Evolutionary conservation across 352 stramenopile genomes (phyloP), one percentile per base, ranked within the genome.

Genomic region (Phytophthora hibernalis): DNA sequence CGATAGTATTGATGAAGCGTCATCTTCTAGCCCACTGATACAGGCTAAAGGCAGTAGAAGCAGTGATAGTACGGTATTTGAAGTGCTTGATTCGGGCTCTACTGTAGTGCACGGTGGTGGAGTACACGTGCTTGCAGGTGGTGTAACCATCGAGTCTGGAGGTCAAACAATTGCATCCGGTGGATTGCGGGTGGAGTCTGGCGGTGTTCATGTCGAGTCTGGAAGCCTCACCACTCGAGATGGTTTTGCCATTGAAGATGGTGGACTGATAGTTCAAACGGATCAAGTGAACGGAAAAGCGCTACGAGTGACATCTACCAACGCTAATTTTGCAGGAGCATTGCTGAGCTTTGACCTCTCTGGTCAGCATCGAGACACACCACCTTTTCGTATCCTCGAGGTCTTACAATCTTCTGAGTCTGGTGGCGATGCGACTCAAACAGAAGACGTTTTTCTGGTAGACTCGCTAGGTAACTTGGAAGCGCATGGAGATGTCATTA

Each of bases 161-260:
- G 85, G 83, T 2, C 77, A 90, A 56, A 74, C 65, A 3, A 90
- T 94, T 56, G 61, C 70, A 1, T 89, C 82, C 9, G 83, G 83
- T 2, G 83, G 83, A 8, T 68, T 94, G 13, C 62, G 59, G 3
- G 76, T 92, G 24, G 72, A 82, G 49, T 81, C 76, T 18, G 84
- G 84, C 3, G 86, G 82, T 1, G 64, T 91, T 10, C 57, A 80
- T 18, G 79, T 94, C 43, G 73, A 85, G 24, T 78, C 63, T 1
- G 82, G 82, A 8, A 62, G 65, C 7, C 44, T 91, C n/a, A 89
- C 71, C 10, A 87, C 80, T 0, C 56, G 58, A 15, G 82, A 85
- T 42, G 83, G 83, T 33, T 88, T 92, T 51, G 57, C 54, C 6
- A 87, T 93, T 22, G 54, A 86, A 57, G 71, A 90, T n/a, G 84